Evolutionary conservation across 345 rosid genomes (phyloP).

Genomic region (Zanthoxylum bungeanum): DNA sequence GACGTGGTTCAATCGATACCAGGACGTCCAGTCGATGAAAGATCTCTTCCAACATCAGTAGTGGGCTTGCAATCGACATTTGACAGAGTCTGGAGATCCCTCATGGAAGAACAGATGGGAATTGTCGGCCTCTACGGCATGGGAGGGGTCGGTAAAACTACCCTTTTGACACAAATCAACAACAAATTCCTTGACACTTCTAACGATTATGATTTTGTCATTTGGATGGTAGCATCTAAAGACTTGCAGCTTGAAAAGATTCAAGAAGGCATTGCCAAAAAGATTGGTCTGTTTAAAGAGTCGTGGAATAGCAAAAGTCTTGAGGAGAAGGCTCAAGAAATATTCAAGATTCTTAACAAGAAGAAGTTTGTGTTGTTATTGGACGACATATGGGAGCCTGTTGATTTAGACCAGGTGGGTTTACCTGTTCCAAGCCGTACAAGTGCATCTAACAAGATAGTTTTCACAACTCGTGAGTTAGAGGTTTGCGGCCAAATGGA

Average conservation of each 20-base stretch:
- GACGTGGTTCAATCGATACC: neutral
- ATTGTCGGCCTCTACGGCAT: neutral
- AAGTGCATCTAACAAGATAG: neutral
- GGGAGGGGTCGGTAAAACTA: neutral
- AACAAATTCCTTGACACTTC: neutral
- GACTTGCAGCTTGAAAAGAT: neutral
- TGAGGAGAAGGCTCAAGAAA: neutral
- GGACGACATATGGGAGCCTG: conserved; percentile 6
- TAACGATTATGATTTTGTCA: neutral
- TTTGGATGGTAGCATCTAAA: neutral
- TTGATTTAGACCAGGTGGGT: neutral
- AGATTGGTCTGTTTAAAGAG: neutral
- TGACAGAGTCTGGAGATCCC: neutral
- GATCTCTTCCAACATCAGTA: neutral
- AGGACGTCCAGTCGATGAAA: neutral
- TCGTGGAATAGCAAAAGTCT: neutral
- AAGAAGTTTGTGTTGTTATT: conserved; percentile 7
- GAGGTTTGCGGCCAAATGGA: neutral
- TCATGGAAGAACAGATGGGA: neutral
- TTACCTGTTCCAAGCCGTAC: neutral
- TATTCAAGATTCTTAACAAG: neutral
- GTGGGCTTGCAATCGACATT: neutral
- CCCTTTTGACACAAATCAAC: neutral
- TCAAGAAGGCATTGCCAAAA: neutral
- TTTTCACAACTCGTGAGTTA: neutral